A percentile compares a stretch with the other conserved stretches of the same genome.
phyloP scores from a whole-genome alignment of 176 grass and related monocot species.

The Carex pumila region DNA sequence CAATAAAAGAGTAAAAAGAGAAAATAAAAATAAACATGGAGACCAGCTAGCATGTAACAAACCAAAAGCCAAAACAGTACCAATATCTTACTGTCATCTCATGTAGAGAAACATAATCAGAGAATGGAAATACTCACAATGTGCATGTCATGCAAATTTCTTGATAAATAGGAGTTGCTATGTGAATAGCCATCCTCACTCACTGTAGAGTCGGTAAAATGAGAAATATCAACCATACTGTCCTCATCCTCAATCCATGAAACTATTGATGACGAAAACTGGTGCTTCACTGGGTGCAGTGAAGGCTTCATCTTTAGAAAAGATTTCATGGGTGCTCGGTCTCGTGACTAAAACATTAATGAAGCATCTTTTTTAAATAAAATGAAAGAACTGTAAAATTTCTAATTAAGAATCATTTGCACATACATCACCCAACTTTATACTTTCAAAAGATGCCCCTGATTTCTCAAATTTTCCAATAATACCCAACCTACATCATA shows the following conservation, averaged over 20 bases:
- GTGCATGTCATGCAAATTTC: slow-evolving; percentile 62
- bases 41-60: neutral
- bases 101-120: neutral
- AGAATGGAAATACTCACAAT: slow-evolving; percentile 42
- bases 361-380: neutral
- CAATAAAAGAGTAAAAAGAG: neutral
- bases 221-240: slow-evolving; percentile 41
- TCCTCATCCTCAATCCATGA: slow-evolving; percentile 85
- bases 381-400: neutral
- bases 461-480: neutral
- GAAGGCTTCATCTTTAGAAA: neutral
- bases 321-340: neutral
- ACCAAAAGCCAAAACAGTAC: neutral
- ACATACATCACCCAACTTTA: neutral
- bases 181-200: slow-evolving; percentile 28
- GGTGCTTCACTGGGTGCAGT: slow-evolving; percentile 53
- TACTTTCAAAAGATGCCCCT: neutral
- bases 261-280: slow-evolving; percentile 52
- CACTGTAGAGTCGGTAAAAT: slow-evolving; percentile 33
- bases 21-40: neutral
- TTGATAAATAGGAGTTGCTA: slow-evolving; percentile 49
- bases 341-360: neutral
- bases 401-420: neutral
- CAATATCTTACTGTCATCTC: neutral
- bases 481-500: neutral